Base-by-base conservation (phyloP, 2,329 filamentous ascomycete genomes). In the Verticillium dahliae region DNA sequence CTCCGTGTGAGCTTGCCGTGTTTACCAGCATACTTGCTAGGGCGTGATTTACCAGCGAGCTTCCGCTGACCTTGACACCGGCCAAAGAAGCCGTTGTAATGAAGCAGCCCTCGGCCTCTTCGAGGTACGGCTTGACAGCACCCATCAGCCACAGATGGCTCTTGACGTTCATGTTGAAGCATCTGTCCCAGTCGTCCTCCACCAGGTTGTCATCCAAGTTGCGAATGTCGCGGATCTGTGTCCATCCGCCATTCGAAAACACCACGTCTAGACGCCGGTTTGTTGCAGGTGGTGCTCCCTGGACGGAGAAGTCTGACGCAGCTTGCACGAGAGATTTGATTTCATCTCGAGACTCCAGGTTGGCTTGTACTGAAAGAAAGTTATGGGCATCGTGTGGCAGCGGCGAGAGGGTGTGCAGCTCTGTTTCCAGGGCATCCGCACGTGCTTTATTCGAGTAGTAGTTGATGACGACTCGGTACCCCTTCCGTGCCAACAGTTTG, bases 171-270 rank as follows among this genome's bases (percentile, higher is more conserved):
- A 80, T 76, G 38, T 78, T 75, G 65, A 76, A 81, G 65, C 79
- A 81, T 6, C 68, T 68, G 65, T 81, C 79, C 79, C 79, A 81
- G 62, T 81, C 78, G 6, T 73, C 73, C 65, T 81, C 79, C 7
- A 72, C 63, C n/a, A 77, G 65, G 61, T 74, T 75, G 11, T 85
- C 82, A 33, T 83, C 77, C 33, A 86, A 69, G 65, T 80, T 71
- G 7, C 64, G 70, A 56, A 84, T 74, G 58, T 80, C 71, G 13
- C 79, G 73, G 15, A 81, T 71, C 15, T 68, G 70, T 0, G 81
- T 83, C 81, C 81, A 85, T 2, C 82, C 82, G 7, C 89, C 89
- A 72, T 95, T 95, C 2, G 88, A 90, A 68, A 94, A 85, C 56
- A 95, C 78, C 50, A 92, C 81, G 74, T 95, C 90, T n/a, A 95